Evolutionary conservation across 768 basidiomycete species (phyloP), one percentile per base, ranked within the genome.

Genomic region (Boletus pseudo-olivaceus): DNA sequence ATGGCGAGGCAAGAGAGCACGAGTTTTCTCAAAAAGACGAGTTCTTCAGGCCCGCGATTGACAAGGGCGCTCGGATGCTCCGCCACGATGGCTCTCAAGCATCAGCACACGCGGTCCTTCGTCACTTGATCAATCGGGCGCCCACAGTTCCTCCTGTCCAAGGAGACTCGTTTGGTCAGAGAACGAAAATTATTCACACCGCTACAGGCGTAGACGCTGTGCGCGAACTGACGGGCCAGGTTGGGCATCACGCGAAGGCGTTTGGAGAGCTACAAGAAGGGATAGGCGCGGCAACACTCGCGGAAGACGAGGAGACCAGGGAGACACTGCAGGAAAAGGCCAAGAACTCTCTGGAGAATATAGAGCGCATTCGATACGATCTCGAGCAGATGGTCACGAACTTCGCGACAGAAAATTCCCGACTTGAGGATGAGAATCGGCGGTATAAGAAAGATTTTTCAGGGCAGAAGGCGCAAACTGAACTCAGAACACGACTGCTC

Each of bases 11-110:
- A 3, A 66, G 79, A 43, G 76, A 79, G 55, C 53, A 47, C 8
- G 76, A 78, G 55, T 69, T 81, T 20, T 54, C 58, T 7, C 40
- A 20, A 27, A 61, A 64, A 15, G 66, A 67, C 42, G 69, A 67
- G 11, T 79, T 78, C 61, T 83, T 81, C 63, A 74, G 76, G 41
- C 68, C 72, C 4, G 78, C 73, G 1, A 59, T 82, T 3, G 74
- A 76, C 20, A 75, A 75, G 45, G 77, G 78, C 9, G 80, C 79
- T 8, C 67, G 65, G 20, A 54, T 81, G 20, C 56, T 70, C 10
- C 73, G 74, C 19, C 76, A 81, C 51, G 61, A 73, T 40, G 72
- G 73, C 38, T 75, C 73, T 8, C 47, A 69, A 3, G 67, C 70
- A 26, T 80, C 80, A 1, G 81, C 78, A 1, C 75, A 74, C 3